These are phyloP conservation scores for Chrysoporthe deuterocubensis DNA, from an alignment of 2,329 filamentous ascomycete genomes.

Conservation along the genomic window DNA sequence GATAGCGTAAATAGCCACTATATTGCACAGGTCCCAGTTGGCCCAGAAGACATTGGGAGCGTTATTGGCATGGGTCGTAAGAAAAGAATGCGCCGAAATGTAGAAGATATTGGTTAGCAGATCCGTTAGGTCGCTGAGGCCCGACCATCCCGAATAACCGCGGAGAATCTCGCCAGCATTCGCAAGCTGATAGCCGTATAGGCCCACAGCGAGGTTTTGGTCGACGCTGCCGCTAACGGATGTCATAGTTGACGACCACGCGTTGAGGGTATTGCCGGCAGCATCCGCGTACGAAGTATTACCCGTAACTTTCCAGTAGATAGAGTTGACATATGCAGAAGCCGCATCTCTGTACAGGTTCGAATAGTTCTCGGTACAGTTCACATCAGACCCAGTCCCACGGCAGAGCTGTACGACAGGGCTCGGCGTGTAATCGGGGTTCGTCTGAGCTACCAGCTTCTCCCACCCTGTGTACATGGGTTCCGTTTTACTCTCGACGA, in stretches of 20 bases:
- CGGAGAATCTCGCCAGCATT: constrained; percentile 43
- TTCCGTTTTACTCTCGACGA: constrained; percentile 11
- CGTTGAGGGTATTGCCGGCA: constrained; percentile 42
- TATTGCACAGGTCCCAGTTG: constrained; percentile 51
- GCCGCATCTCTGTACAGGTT: constrained; percentile 23
- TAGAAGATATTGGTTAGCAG: constrained; percentile 45
- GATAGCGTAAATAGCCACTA: constrained; percentile 44
- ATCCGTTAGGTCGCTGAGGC: background rate
- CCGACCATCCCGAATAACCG: background rate
- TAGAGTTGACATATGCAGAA: constrained; percentile 32
- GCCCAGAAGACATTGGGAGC: constrained; percentile 41
- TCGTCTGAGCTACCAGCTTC: constrained; percentile 7
- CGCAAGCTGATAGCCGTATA: constrained; percentile 52
- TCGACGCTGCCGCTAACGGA: constrained; percentile 39
- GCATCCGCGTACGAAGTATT: constrained; percentile 42
- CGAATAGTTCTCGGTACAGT: constrained; percentile 8
- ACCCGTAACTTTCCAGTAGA: constrained; percentile 47
- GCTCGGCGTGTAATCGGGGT: constrained; percentile 15
- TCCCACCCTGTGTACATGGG: constrained; percentile 25
- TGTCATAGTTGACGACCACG: constrained; percentile 42
- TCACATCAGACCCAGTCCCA: constrained; percentile 1
- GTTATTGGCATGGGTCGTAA: constrained; percentile 39
- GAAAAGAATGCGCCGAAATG: constrained; percentile 43
- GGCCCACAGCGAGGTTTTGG: constrained; percentile 43
- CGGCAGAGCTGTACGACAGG: constrained; percentile 21